Evolutionary conservation across 2,329 filamentous ascomycete genomes (phyloP).

Genomic region (Celoporthe dispersa): DNA sequence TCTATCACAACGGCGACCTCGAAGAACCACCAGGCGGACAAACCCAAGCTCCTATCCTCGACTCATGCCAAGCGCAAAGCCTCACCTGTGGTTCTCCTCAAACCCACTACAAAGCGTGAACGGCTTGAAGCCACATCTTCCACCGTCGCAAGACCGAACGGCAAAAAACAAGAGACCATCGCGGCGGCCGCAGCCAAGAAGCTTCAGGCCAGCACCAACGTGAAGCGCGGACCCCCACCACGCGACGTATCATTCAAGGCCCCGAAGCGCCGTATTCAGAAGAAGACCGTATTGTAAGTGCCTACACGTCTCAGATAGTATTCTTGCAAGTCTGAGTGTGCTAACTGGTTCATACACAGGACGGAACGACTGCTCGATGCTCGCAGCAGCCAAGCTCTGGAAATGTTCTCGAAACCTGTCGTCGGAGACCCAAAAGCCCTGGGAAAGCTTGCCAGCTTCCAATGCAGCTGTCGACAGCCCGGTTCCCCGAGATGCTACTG

Average conservation of each 20-base stretch:
- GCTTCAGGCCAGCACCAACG: not conserved
- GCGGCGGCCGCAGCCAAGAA: not conserved
- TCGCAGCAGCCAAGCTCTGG: not conserved
- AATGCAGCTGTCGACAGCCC: not conserved
- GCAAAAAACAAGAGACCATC: not conserved
- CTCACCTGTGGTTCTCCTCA: not conserved
- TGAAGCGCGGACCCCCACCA: not conserved
- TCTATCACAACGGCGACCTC: not conserved
- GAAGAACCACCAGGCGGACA: not conserved
- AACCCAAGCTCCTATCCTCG: not conserved
- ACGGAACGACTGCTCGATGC: not conserved
- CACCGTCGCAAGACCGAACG: not conserved
- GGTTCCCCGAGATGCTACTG: not conserved
- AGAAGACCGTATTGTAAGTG: not conserved
- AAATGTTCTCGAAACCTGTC: not conserved
- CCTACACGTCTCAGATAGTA: not conserved
- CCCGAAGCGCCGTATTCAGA: not conserved
- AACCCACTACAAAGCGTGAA: not conserved
- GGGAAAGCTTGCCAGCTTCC: not conserved
- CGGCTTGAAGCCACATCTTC: not conserved
- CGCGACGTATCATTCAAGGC: not conserved
- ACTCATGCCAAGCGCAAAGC: not conserved
- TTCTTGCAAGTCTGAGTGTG: not conserved
- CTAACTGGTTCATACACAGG: not conserved
- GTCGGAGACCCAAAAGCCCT: not conserved